Evolutionary conservation across 495 filamentous ascomycete genomes (phyloP).

Genomic region (Penicillium waksmanii): DNA sequence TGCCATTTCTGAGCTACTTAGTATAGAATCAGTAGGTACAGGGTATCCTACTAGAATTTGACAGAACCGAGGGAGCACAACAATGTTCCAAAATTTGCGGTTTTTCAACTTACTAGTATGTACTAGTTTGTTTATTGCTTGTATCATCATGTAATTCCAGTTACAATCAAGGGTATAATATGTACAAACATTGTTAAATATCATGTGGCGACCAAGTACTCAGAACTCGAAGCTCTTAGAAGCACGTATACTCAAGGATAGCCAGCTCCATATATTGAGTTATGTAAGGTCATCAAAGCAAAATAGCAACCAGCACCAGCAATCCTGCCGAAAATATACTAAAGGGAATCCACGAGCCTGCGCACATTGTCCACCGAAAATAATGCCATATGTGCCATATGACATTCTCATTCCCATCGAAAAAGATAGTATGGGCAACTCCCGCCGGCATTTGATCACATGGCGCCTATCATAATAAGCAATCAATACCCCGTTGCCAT

Average conservation of each 20-base stretch:
- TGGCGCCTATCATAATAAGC: too few species aligned
- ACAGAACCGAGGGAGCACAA: too few species aligned
- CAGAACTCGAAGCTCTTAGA: neutral
- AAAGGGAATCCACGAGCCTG: neutral
- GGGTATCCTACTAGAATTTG: too few species aligned
- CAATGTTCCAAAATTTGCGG: too few species aligned
- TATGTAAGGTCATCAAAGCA: slow-evolving; percentile 14
- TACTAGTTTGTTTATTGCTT: neutral
- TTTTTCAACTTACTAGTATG: too few species aligned
- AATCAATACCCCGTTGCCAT: too few species aligned
- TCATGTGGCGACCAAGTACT: slow-evolving; percentile 8
- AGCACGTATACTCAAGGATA: slow-evolving; percentile 19
- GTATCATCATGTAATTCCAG: neutral
- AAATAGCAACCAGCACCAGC: slow-evolving; percentile 10
- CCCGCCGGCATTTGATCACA: too few species aligned
- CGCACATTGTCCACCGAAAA: neutral
- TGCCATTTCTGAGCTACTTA: neutral
- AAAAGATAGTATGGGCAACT: too few species aligned
- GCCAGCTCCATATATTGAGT: slow-evolving; percentile 23
- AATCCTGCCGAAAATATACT: slow-evolving; percentile 3
- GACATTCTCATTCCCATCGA: too few species aligned
- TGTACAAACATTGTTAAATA: slow-evolving; percentile 12
- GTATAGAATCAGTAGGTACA: neutral
- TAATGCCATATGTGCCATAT: too few species aligned
- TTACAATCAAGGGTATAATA: slow-evolving; percentile 8